Evolutionary conservation across 345 rosid genomes (phyloP), one percentile per base, ranked within the genome.

Genomic region (Eucalyptus marginata): DNA sequence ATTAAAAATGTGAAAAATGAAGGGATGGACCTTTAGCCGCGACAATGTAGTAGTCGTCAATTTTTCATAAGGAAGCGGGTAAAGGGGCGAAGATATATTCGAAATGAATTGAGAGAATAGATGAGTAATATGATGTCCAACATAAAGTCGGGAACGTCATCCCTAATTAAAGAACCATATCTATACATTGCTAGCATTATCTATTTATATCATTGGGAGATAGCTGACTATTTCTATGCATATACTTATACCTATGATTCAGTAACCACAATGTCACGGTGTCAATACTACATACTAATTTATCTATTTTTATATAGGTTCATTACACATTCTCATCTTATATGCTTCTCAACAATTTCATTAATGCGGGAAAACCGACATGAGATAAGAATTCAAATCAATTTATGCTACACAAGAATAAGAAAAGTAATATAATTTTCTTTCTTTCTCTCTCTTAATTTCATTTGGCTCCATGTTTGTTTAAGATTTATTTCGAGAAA

Each of bases 321-420:
- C 0, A 27, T 27, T 59, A 59, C 31, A 3, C 31, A 13, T 59
- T 27, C 31, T 59, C 68, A 59, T 27, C 31, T 59, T 59, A 27
- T 5, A 27, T 13, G 68, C 31, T 59, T 27, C 31, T 27, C 16
- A 13, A 27, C 31, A 59, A 27, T 27, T 59, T 59, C 8, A 59
- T 27, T 59, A 59, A 59, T 1, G 7, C 1, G 14, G 4, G 4
- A 25, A 10, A 1, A 13, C 0, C 1, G 0, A 27, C 66, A 25
- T 4, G 7, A 59, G 31, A 59, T 59, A 59, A 59, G 68, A 59
- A 59, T 59, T 10, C 0, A 59, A 59, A 59, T 59, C 15, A 59
- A 10, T 59, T 27, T 5, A 59, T 27, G 66, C 14, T 59, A 59
- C 66, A 59, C 31, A 11, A 59, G 31, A 25, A 59, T 0, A 25